A percentile compares a stretch with the other conserved stretches of the same genome.
These are phyloP conservation scores for Yarrowia hollandica DNA, from an alignment of 805 yeast genomes.

Conservation along the genomic window DNA sequence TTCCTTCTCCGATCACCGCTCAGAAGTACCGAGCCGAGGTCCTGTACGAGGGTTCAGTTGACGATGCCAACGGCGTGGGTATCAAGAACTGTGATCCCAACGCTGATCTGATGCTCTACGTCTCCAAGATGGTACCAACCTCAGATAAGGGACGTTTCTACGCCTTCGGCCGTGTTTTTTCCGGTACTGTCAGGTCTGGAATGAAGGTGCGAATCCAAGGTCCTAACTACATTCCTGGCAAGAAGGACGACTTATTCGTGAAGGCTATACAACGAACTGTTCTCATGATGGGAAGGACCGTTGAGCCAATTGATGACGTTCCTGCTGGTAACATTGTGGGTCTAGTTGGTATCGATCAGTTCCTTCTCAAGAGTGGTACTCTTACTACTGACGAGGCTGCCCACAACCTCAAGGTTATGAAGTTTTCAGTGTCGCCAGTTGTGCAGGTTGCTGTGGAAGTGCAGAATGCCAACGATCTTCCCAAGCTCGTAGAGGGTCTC, in stretches of 20 bases:
- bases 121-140: constrained; percentile 99
- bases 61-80: constrained; percentile 84
- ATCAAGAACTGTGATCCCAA: constrained; percentile 98
- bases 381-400: constrained; percentile 94
- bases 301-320: constrained; percentile 97
- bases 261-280: constrained; percentile 99
- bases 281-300: constrained; percentile 98
- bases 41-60: constrained; percentile 92
- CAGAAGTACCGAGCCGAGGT: constrained; percentile 99
- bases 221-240: constrained; percentile 98
- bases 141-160: constrained; percentile 99
- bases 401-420: constrained; percentile 99
- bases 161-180: constrained; percentile 99
- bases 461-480: constrained; percentile 98
- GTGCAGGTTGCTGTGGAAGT: constrained; percentile 99
- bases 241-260: constrained; percentile 94
- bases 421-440: constrained; percentile 99
- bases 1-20: constrained; percentile 99
- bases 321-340: constrained; percentile 99
- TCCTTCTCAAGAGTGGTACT: constrained; percentile 98
- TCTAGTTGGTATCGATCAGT: constrained; percentile 99
- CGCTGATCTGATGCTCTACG: constrained; percentile 98
- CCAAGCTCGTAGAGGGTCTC: constrained; percentile 99
- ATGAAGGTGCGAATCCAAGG: constrained; percentile 99
- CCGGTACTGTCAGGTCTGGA: constrained; percentile 99